These are phyloP conservation scores for Tuber umbilicatum DNA, from an alignment of 495 filamentous ascomycete species.

Conservation along the genomic window DNA sequence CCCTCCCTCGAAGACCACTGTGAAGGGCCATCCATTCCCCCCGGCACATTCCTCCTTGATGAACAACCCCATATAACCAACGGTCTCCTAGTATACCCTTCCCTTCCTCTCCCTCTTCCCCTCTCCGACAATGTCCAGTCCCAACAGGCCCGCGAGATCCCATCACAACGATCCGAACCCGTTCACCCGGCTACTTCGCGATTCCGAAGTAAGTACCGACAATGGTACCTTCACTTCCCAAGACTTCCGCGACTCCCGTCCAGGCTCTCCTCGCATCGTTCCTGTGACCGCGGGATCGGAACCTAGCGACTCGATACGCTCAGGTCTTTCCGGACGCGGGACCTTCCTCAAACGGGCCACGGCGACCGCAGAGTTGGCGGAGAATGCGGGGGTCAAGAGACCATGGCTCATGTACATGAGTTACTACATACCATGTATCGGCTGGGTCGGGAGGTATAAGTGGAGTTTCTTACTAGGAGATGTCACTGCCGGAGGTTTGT, in stretches of 20 bases:
- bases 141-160: conserved; percentile 9
- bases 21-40: not conserved
- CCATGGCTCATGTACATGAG: conserved; percentile 64
- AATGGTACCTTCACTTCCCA: conserved; percentile 34
- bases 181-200: conserved; percentile 25
- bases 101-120: not conserved
- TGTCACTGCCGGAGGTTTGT: conserved; percentile 56
- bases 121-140: conserved; percentile 15
- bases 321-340: conserved; percentile 21
- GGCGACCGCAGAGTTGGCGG: conserved; percentile 29
- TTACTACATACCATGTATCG: conserved; percentile 87
- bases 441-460: conserved; percentile 79
- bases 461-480: conserved; percentile 79
- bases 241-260: conserved; percentile 22
- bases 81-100: not conserved
- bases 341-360: conserved; percentile 38
- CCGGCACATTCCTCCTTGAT: not conserved
- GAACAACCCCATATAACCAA: not conserved
- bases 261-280: conserved; percentile 19
- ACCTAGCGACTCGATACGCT: conserved; percentile 8
- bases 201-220: conserved; percentile 12
- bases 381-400: conserved; percentile 37
- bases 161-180: conserved; percentile 20
- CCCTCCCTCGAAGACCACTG: not conserved
- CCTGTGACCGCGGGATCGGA: not conserved